phyloP scores from a whole-genome alignment of 2,329 filamentous ascomycete genomes.

The Cladophialophora carrionii region DNA sequence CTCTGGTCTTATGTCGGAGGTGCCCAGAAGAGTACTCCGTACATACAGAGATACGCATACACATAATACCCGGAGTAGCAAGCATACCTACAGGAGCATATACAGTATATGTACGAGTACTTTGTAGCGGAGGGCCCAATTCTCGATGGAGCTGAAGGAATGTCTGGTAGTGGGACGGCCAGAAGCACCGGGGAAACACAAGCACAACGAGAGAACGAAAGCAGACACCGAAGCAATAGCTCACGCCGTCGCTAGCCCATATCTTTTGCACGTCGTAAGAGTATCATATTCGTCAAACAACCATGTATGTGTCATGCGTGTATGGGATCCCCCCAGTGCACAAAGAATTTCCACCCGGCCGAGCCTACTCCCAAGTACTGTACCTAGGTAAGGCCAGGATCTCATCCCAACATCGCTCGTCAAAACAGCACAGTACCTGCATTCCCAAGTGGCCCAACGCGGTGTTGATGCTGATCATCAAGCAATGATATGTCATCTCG shows the following conservation, averaged over 20 bases:
- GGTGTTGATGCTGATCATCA: not conserved
- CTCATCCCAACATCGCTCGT: not conserved
- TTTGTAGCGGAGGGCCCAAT: not conserved
- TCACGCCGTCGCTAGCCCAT: not conserved
- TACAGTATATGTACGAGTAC: not conserved
- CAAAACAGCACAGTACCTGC: not conserved
- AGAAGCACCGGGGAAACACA: not conserved
- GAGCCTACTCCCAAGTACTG: not conserved
- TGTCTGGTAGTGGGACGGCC: too few relatives aligned
- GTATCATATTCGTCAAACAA: conserved; percentile 1
- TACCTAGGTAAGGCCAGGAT: too few relatives aligned
- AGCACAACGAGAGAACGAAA: not conserved
- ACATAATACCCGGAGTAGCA: not conserved
- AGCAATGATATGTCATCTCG: conserved; percentile 6
- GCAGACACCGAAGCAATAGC: not conserved
- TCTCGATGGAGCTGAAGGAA: not conserved
- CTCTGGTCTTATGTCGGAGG: too few relatives aligned
- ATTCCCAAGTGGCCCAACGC: not conserved
- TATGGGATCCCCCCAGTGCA: not conserved
- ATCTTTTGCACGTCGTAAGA: not conserved
- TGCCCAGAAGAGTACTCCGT: too few relatives aligned
- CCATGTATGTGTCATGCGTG: not conserved
- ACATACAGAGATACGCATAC: too few relatives aligned
- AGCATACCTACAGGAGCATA: not conserved
- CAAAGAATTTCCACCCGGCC: not conserved